These are phyloP conservation scores for Sparassis latifolia DNA, from an alignment of 1,284 basidiomycete species.

Conservation along the genomic window DNA sequence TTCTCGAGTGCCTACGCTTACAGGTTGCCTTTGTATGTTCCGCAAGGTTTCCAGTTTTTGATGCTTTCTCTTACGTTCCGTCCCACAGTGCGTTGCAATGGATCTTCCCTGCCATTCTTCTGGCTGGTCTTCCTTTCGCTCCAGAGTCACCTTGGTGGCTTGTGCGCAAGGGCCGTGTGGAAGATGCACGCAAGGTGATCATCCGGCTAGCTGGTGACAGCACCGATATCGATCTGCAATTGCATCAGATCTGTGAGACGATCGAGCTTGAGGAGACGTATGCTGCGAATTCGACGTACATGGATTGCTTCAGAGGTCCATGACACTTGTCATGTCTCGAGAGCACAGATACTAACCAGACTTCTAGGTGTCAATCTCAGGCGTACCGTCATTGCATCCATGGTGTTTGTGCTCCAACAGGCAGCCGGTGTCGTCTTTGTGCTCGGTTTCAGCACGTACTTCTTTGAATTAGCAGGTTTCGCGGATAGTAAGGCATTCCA, in stretches of 20 bases:
- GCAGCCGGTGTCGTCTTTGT: slow-evolving; percentile 8
- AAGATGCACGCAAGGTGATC: slow-evolving; percentile 5
- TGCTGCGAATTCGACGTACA: slow-evolving; percentile 7
- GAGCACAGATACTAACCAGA: background rate
- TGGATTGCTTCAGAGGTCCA: slow-evolving; percentile 7
- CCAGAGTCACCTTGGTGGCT: slow-evolving; percentile 10
- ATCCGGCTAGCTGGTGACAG: slow-evolving; percentile 3
- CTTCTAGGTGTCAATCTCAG: slow-evolving; percentile 4
- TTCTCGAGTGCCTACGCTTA: slow-evolving; percentile 6
- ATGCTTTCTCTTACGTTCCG: background rate
- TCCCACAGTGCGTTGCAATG: slow-evolving; percentile 4
- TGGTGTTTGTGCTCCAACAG: slow-evolving; percentile 9
- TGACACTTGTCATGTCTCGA: background rate
- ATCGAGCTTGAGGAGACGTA: slow-evolving; percentile 7
- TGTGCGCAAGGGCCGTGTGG: slow-evolving; percentile 7
- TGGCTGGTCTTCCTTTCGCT: slow-evolving; percentile 7
- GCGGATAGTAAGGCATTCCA: slow-evolving; percentile 6
- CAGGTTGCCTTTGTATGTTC: slow-evolving; percentile 6
- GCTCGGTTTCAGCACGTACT: slow-evolving; percentile 10
- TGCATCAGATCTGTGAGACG: slow-evolving; percentile 8
- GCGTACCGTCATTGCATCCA: slow-evolving; percentile 7
- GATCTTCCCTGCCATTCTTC: slow-evolving; percentile 9
- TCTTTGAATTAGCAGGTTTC: slow-evolving; percentile 9
- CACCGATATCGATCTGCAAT: slow-evolving; percentile 5
- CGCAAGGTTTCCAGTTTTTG: background rate